Conservation (phyloP, 225 moss, liverwort and hornwort species). For the Physcomitrium patens region DNA sequence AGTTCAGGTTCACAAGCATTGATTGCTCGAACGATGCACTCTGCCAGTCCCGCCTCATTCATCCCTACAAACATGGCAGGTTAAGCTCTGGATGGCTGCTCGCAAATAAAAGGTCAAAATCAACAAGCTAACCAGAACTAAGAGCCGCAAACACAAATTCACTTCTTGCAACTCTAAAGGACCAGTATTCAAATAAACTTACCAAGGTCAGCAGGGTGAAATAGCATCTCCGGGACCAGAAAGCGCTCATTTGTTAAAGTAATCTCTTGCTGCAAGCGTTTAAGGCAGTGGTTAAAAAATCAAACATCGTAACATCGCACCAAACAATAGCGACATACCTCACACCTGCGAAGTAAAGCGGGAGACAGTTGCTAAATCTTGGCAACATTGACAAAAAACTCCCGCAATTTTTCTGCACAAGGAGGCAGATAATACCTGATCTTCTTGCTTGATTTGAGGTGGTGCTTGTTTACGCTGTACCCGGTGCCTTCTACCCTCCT, state of each 20-base stretch:
- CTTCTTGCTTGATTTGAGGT: conserved; percentile 46
- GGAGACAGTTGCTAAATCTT: conserved; percentile 13
- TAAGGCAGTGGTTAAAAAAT: conserved; percentile 16
- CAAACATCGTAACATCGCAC: conserved; percentile 1
- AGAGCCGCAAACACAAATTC: conserved; percentile 5
- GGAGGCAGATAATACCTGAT: conserved; percentile 42
- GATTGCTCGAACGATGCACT: conserved; percentile 91
- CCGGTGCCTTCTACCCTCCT: conserved; percentile 30
- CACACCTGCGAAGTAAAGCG: conserved; percentile 16
- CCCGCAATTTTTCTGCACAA: background rate
- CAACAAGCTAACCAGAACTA: conserved; percentile 21
- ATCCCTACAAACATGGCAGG: conserved; percentile 65
- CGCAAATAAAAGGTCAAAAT: background rate
- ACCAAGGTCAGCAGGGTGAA: conserved; percentile 96
- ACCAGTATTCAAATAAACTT: conserved; percentile 7
- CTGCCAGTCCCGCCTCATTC: conserved; percentile 97
- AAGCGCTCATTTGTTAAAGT: conserved; percentile 96
- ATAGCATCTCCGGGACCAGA: conserved; percentile 97
- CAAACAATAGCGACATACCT: conserved; percentile 15
- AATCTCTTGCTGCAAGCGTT: conserved; percentile 65
- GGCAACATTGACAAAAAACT: background rate
- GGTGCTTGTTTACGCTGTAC: conserved; percentile 37
- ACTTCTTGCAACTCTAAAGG: background rate
- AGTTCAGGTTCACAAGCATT: conserved; percentile 74
- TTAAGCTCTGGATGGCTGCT: background rate